These are phyloP conservation scores for Coix lacrymajobi DNA, from an alignment of 176 grass and related monocot genomes.

Conservation along the genomic window DNA sequence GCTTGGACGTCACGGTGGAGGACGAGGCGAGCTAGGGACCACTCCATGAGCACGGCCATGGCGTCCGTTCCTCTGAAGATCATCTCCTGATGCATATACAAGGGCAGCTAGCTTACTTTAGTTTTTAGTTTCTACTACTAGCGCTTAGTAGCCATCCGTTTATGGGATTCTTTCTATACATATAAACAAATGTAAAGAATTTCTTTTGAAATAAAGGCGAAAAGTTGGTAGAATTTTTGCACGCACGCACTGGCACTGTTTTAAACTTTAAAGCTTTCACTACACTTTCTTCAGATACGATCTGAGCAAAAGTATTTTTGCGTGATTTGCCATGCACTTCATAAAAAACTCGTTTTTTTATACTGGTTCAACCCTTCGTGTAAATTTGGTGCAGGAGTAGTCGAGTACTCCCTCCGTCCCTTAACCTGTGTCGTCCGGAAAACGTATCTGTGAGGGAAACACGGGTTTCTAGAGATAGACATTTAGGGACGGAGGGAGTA, in stretches of 20 bases:
- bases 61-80: conserved; percentile 88
- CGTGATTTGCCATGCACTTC: neutral
- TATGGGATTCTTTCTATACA: conserved; percentile 3
- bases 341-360: neutral
- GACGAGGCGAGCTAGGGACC: conserved; percentile 63
- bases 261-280: neutral
- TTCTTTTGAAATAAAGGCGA: neutral
- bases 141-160: conserved; percentile 12
- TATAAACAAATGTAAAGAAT: neutral
- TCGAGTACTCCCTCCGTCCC: too few species aligned
- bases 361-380: neutral
- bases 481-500: too few species aligned
- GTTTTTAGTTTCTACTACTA: neutral
- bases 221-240: conserved; percentile 7
- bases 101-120: neutral
- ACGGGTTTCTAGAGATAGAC: too few species aligned
- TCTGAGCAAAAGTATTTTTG: conserved; percentile 8
- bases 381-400: neutral
- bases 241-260: neutral
- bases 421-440: too few species aligned
- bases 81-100: conserved; percentile 58
- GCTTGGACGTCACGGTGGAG: conserved; percentile 67
- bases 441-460: too few species aligned
- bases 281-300: neutral
- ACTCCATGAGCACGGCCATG: conserved; percentile 86